Conservation (phyloP, 352 stramenopile genomes). For the Phytopythium cucurbitacearum region DNA sequence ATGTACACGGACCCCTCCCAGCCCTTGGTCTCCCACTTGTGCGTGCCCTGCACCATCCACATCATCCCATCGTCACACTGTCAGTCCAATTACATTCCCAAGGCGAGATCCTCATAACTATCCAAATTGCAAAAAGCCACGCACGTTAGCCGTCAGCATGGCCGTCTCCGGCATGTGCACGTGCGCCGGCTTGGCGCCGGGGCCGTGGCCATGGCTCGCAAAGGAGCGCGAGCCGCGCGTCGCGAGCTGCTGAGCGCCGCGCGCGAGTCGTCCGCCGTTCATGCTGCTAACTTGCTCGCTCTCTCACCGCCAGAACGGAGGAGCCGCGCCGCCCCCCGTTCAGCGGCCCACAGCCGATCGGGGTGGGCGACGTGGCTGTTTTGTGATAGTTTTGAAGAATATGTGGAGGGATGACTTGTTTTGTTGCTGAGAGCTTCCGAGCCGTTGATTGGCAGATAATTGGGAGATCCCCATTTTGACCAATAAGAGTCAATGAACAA, state of each 20-base stretch:
- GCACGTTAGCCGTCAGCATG: constrained; percentile 86
- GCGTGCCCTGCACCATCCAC: constrained; percentile 44
- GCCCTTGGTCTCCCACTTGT: constrained; percentile 75
- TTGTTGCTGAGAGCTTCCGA: not conserved
- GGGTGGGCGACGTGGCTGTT: constrained; percentile 2
- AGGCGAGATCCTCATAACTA: too few relatives aligned
- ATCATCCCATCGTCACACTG: not conserved
- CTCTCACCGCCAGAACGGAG: constrained; percentile 15
- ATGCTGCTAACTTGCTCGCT: not conserved
- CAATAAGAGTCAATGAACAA: constrained; percentile 6
- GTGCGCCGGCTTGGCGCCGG: constrained; percentile 31
- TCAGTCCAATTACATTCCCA: not conserved
- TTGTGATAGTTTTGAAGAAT: not conserved
- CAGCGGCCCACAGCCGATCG: not conserved
- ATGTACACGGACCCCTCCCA: constrained; percentile 84
- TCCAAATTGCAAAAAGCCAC: constrained; percentile 7
- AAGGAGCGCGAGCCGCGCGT: constrained; percentile 44
- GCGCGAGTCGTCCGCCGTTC: constrained; percentile 3
- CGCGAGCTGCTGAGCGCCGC: constrained; percentile 23
- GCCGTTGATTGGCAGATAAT: constrained; percentile 7
- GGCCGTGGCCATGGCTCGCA: constrained; percentile 20
- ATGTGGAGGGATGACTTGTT: constrained; percentile 4
- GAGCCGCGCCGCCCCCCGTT: not conserved
- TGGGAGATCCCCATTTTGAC: not conserved
- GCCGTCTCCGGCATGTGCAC: constrained; percentile 83